phyloP scores from a whole-genome alignment of 106 monocot genomes.

The Platanthera guangdongensis region DNA sequence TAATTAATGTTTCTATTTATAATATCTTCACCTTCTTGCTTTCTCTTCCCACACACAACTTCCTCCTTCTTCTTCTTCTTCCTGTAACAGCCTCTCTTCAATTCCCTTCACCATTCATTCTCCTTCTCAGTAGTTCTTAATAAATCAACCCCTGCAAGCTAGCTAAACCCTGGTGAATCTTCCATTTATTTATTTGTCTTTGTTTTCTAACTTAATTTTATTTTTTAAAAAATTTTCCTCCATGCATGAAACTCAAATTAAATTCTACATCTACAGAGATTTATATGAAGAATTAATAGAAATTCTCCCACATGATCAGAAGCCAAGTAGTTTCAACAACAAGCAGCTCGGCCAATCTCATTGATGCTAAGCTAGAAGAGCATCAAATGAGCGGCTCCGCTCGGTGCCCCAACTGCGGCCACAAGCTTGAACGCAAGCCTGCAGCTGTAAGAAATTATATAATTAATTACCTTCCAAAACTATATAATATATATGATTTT shows the following conservation, averaged over 20 bases:
- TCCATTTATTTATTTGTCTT: neutral
- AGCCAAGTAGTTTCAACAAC: neutral
- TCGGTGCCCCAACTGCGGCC: slow-evolving; percentile 77
- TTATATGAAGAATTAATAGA: neutral
- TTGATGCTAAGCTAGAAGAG: slow-evolving; percentile 79
- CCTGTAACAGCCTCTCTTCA: neutral
- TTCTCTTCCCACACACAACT: neutral
- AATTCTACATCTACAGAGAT: neutral
- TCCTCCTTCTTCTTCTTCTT: neutral
- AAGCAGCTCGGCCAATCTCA: slow-evolving; percentile 35
- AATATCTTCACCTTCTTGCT: neutral
- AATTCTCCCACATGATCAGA: neutral
- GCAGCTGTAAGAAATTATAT: slow-evolving; percentile 16
- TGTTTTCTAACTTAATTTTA: too few relatives aligned
- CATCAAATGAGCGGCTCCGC: slow-evolving; percentile 46
- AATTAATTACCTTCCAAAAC: neutral
- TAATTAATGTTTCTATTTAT: neutral
- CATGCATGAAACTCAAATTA: neutral
- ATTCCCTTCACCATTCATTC: slow-evolving; percentile 1
- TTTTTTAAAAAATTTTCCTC: too few relatives aligned
- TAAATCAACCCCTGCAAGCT: neutral
- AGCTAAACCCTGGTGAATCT: neutral
- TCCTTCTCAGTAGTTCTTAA: neutral
- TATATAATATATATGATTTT: neutral
- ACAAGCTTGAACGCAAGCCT: slow-evolving; percentile 52